Conservation (phyloP, 2,329 filamentous ascomycete species). For the Polychaeton citri region DNA sequence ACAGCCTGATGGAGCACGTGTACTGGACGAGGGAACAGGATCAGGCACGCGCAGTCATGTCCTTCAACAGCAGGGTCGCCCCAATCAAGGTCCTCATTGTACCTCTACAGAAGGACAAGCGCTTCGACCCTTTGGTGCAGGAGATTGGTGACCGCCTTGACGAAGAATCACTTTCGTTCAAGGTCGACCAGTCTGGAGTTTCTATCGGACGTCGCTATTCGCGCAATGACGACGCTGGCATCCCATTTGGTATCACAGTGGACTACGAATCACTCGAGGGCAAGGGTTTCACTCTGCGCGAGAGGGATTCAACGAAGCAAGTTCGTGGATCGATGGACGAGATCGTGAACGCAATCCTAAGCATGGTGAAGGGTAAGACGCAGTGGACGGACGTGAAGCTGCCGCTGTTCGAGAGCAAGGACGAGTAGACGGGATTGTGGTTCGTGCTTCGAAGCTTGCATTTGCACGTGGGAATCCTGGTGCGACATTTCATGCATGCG, state of each 20-base stretch:
- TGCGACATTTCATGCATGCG: too few relatives aligned
- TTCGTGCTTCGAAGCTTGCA: neutral
- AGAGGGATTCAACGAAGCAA: conserved; percentile 82
- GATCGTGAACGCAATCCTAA: conserved; percentile 61
- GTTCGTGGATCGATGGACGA: conserved; percentile 72
- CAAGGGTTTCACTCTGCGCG: conserved; percentile 71
- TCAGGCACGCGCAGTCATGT: conserved; percentile 68
- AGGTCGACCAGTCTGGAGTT: conserved; percentile 79
- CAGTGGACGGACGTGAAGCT: conserved; percentile 62
- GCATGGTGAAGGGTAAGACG: conserved; percentile 48
- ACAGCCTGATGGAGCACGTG: conserved; percentile 82
- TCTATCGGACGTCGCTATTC: conserved; percentile 91
- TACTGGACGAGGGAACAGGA: conserved; percentile 85
- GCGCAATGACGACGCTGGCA: conserved; percentile 91
- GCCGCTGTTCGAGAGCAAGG: conserved; percentile 72
- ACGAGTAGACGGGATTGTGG: conserved; percentile 32
- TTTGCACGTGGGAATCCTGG: neutral
- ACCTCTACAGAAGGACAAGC: conserved; percentile 66
- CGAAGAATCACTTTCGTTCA: conserved; percentile 63
- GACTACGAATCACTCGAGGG: conserved; percentile 94
- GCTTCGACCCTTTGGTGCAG: conserved; percentile 66
- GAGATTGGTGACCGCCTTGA: conserved; percentile 65
- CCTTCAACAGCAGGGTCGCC: conserved; percentile 65
- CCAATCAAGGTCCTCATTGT: conserved; percentile 92
- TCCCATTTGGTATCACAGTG: conserved; percentile 82